Evolutionary conservation across 495 filamentous ascomycete genomes (phyloP), one percentile per base, ranked within the genome.

Genomic region (Xanthoparmelia taractica): DNA sequence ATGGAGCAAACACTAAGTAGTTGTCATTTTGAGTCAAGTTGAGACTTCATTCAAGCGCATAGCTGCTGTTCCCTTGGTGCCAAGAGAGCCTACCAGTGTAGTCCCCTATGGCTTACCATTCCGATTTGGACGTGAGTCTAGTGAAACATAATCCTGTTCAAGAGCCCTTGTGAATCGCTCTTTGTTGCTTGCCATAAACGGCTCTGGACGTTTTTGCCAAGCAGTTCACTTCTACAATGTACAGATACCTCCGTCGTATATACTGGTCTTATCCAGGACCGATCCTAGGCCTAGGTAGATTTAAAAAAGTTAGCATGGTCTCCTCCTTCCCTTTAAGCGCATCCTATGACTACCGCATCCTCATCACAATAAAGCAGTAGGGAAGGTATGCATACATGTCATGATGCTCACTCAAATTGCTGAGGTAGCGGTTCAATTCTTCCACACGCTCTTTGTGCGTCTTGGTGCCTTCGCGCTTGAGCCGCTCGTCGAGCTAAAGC

Each of bases 401-500:
- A 72, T 98, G 94, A 74, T 98, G 94, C 75, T 98, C 94, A 75
- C 90, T 96, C 71, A 98, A 75, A 65, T 86, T 86, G 65, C 88
- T 92, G 48, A 98, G 78, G 71, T 96, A 96, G 70, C 90, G 89
- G 73, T 98, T 98, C 65, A 97, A 78, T 73, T 96, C 92, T 73
- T 98, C 92, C 50, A 98, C 94, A 2, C 89, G 86, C 79, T 98
- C 87, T 74, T 97, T 98, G 71, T 98, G 94, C 47, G 92, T 95
- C 81, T 97, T 98, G 68, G 89, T 79, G 31, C 91, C 89, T 68
- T 92, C 90, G 34, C 87, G 81, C 72, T 89, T 84, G 37, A 96
- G 79, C 41, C 92, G 81, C 74, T 98, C 88, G 68, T 70, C 58
- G 47, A 71, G 60, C 71, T 69, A 52, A 18, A 52, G 56, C 40